Evolutionary conservation across 768 basidiomycete species (phyloP), one percentile per base, ranked within the genome.

Genomic region (Suillus occidentalis): DNA sequence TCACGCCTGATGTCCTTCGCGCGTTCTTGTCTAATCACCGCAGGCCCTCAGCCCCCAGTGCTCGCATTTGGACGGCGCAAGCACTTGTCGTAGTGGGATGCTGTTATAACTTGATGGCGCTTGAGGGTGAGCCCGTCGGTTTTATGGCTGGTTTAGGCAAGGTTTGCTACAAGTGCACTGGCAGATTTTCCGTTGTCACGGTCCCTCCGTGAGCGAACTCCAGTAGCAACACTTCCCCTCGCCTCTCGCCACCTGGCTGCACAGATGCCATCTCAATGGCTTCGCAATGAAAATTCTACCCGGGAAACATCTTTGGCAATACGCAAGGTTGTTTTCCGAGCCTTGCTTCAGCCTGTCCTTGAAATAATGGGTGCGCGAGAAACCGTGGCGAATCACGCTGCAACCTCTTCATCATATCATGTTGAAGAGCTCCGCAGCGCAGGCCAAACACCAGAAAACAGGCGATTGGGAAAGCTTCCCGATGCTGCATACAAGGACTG

Each of bases 281-380:
- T 82, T 14, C 77, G 76, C 43, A 74, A 76, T 10, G 72, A 76
- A 43, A 72, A 65, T 14, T 68, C 79, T 12, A 66, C 70, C 34
- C 72, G 73, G 3, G 72, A 76, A 3, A 81, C 85, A 36, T 72
- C 76, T n/a, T 77, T 89, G 2, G 83, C 89, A 3, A 74, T 88
- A 53, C 82, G 86, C 22, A 92, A 92, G 72, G 84, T 91, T 55
- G 84, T 86, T 13, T 93, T 89, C 83, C 82, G 91, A 13, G 90
- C 90, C 0, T 77, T 91, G 37, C 76, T 92, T 1, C 84, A 80
- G 22, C 74, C 73, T 60, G 34, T 71, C 67, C 42, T 71, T 73
- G 67, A 68, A 40, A 56, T 52, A 57, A 43, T 55, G 5, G n/a
- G 34, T 45, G 28, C 40, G 43, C 13, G 31, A 37, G 59, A 49